Conservation (phyloP, 176 grass and related monocot genomes). For the Avena sativa region DNA sequence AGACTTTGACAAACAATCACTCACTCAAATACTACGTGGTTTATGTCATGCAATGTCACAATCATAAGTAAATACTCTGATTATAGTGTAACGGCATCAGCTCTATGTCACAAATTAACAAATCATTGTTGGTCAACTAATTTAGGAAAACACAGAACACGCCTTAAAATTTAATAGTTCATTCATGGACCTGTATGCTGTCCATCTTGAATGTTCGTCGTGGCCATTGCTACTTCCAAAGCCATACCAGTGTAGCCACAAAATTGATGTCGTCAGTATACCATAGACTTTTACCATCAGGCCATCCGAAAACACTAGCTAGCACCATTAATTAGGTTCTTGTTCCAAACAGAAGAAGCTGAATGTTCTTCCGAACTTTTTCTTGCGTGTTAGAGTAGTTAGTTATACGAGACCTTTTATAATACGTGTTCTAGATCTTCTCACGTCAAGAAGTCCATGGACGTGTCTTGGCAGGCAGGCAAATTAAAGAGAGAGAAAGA, state of each 20-base stretch:
- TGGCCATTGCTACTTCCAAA: background rate
- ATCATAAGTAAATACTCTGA: background rate
- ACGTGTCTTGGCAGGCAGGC: constrained; percentile 18
- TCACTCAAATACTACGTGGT: too few species aligned
- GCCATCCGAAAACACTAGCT: background rate
- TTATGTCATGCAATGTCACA: background rate
- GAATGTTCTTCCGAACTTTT: background rate
- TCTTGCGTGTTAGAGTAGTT: background rate
- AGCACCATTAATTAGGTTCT: background rate
- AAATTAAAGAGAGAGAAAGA: background rate
- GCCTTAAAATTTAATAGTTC: background rate
- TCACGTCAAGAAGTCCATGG: background rate
- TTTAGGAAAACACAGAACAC: background rate
- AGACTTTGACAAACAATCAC: too few species aligned
- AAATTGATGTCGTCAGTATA: background rate
- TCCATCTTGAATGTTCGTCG: background rate
- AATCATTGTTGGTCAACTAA: background rate
- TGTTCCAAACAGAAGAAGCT: background rate
- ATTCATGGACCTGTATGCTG: background rate
- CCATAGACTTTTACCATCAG: background rate
- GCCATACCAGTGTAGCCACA: background rate
- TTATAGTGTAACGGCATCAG: background rate
- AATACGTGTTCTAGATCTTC: background rate
- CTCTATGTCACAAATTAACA: background rate
- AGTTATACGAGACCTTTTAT: background rate